Evolutionary conservation across 495 filamentous ascomycete genomes (phyloP), one percentile per base, ranked within the genome.

Genomic region (Neurospora sublineolata): DNA sequence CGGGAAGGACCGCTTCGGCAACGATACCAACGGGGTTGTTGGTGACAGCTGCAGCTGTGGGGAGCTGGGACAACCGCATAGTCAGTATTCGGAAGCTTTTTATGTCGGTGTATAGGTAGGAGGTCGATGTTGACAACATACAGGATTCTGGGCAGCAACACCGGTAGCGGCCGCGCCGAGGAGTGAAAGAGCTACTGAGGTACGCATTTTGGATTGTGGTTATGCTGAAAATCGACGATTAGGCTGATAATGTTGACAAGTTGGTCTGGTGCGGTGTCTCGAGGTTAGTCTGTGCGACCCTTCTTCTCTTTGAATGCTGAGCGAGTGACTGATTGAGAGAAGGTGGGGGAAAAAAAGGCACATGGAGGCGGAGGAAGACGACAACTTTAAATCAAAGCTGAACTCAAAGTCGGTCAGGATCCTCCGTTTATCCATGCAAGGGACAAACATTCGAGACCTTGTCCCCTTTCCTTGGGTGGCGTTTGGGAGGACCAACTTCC

Each of bases 1-100:
- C 78, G 7, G 88, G 89, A 3, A 94, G 83, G 5, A 75, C 82
- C 7, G 90, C 91, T 46, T 84, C 80, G 81, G 90, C 92, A 20
- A 81, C 76, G 18, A 84, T 82, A 23, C 88, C 87, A 10, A 74
- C 68, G n/a, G 89, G 87, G 79, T 94, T 94, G 82, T 86, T 84
- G n/a, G 75, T 82, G 4, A 88, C 84, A 39, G 84, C 77, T 46
- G 86, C 79, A 68, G 90, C 91, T 74, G 88, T 81, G 44, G 85
- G 86, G 27, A 86, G 79, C 69, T 82, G 27, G 80, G 83, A 74
- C 67, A 36, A 38, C 72, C 46, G 27, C 74, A 58, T 58, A 71
- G 70, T 80, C 74, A 76, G 78, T 72, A 68, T 72, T 52, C 14
- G 36, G 10, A 64, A 18, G 52, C 12, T 36, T 64, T 33, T 27